These are phyloP conservation scores for Cyamopsis tetragonoloba DNA, from an alignment of 306 rosid species.

Conservation along the genomic window DNA sequence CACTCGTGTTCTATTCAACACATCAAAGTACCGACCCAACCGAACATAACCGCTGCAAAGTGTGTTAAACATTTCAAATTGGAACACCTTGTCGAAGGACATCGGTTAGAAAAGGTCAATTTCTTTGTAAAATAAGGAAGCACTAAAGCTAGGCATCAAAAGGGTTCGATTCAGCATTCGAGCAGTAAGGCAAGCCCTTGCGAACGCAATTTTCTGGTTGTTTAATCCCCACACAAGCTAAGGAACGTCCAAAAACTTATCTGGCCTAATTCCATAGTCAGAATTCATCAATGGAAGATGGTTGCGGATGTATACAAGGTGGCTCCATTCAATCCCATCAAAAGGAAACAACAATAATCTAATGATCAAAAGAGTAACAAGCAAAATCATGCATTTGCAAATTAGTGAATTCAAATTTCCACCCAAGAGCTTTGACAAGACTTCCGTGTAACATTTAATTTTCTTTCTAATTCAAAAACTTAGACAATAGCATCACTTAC, in stretches of 20 bases:
- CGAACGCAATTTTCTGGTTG: constrained; percentile 92
- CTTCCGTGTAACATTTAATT: constrained; percentile 46
- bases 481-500: constrained; percentile 16
- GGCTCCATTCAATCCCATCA: constrained; percentile 40
- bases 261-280: constrained; percentile 37
- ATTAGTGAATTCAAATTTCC: constrained; percentile 46
- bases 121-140: constrained; percentile 86
- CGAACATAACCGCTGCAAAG: constrained; percentile 59
- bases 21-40: constrained; percentile 49
- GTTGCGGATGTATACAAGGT: constrained; percentile 32
- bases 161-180: constrained; percentile 79
- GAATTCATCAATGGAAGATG: constrained; percentile 25
- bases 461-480: constrained; percentile 8
- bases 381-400: constrained; percentile 56
- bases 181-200: constrained; percentile 87
- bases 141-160: constrained; percentile 91
- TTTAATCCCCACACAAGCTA: constrained; percentile 92
- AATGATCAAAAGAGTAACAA: constrained; percentile 48
- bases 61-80: constrained; percentile 59
- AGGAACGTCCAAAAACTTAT: constrained; percentile 76
- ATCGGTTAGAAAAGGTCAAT: constrained; percentile 70
- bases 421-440: constrained; percentile 37
- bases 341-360: constrained; percentile 53
- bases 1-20: constrained; percentile 41
- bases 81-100: constrained; percentile 71